Conservation (phyloP, 2,329 filamentous ascomycete species). For the Clonostachys rhizophaga region DNA sequence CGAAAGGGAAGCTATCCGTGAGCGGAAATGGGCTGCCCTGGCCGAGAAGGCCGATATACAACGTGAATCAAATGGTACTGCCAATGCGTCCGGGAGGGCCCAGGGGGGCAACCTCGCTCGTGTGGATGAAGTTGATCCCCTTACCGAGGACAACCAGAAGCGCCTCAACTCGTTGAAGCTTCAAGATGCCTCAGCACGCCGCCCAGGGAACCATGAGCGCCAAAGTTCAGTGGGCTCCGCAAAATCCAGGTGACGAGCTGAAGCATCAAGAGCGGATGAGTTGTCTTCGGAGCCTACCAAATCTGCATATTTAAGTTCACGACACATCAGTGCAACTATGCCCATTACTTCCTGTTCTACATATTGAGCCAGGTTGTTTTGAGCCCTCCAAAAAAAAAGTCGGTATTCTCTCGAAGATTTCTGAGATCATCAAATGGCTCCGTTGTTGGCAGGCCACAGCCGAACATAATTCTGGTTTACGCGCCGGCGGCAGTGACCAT, state of each 20-base stretch:
- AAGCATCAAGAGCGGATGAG: too few relatives aligned
- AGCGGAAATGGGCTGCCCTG: slow-evolving; percentile 86
- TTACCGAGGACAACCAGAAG: slow-evolving; percentile 79
- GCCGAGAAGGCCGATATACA: slow-evolving; percentile 73
- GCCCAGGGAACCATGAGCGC: slow-evolving; percentile 50
- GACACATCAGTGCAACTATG: too few relatives aligned
- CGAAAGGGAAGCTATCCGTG: slow-evolving; percentile 74
- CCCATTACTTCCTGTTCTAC: too few relatives aligned
- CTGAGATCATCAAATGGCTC: too few relatives aligned
- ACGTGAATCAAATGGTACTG: slow-evolving; percentile 35
- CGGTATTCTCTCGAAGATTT: too few relatives aligned
- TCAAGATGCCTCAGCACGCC: slow-evolving; percentile 68
- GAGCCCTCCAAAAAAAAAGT: too few relatives aligned
- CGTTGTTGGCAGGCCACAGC: too few relatives aligned
- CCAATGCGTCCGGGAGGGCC: slow-evolving; percentile 22
- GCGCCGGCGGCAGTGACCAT: too few relatives aligned
- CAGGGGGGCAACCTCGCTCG: slow-evolving; percentile 39
- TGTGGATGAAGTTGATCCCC: slow-evolving; percentile 73
- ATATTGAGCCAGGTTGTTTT: too few relatives aligned
- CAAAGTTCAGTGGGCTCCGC: slow-evolving; percentile 54
- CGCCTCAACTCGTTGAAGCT: slow-evolving; percentile 85
- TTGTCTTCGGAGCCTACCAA: too few relatives aligned
- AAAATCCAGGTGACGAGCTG: slow-evolving; percentile 36
- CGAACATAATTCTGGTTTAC: too few relatives aligned
- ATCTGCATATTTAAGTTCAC: too few relatives aligned